Evolutionary conservation across 257 asterid species (phyloP), one percentile per base, ranked within the genome.

Genomic region (Ballota nigra): DNA sequence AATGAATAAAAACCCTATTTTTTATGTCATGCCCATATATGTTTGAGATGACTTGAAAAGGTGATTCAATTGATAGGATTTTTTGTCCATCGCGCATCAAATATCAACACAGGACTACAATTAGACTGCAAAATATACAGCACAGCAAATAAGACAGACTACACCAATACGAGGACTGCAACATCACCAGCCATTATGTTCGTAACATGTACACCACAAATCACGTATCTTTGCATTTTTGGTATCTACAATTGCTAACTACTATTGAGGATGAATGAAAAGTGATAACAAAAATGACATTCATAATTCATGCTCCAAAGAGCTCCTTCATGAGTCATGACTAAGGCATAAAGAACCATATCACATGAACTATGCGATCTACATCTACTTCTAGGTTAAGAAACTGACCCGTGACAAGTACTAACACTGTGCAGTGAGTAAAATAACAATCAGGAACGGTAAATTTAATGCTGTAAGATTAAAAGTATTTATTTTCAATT

Each of bases 391-490:
- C 51, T 66, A 66, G 20, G 56, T 38, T 19, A 49, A 51, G 12
- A 18, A 51, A 28, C 67, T 12, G 59, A 60, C 26, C 6, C 24
- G 26, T 29, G 78, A 59, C 22, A 52, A 2, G 20, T 71, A 73
- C 12, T 52, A 68, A 22, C 16, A 71, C 61, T 23, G 20, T 28
- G 40, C 66, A 59, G 24, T 41, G 66, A 34, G 45, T 6, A 61
- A 4, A 52, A 10, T 63, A 12, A 36, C 33, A 62, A 11, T 57
- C 20, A 23, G 64, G 19, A 52, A 24, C 7, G 7, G 53, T 4
- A 29, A n/a, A 74, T n/a, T 68, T n/a, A 61, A 26, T 68, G 43
- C 18, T 47, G 24, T 47, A 73, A 64, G 33, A 66, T 18, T 18
- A 49, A 19, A 71, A 19, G 31, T 34, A 34, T 7, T 28, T 33